These are phyloP conservation scores for Backusella tuberculispora DNA, from an alignment of 192 early-diverging fungal genomes.

Conservation along the genomic window DNA sequence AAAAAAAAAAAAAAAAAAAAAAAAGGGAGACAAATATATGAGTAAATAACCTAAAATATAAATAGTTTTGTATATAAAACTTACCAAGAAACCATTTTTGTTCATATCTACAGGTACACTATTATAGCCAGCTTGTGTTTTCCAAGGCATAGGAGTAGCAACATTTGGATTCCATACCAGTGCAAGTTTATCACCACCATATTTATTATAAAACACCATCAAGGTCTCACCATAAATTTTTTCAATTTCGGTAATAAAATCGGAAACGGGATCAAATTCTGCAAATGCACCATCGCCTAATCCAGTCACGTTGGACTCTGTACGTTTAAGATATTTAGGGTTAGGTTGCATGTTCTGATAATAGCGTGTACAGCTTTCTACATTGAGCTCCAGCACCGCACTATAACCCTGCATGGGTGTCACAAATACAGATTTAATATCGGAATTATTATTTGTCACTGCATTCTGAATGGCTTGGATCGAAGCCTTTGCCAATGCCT, in stretches of 20 bases:
- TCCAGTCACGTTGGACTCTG: slow-evolving; percentile 47
- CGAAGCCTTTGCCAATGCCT: slow-evolving; percentile 68
- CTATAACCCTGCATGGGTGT: slow-evolving; percentile 82
- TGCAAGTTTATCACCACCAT: slow-evolving; percentile 73
- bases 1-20: too few relatives aligned
- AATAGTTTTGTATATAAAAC: slow-evolving; percentile 1
- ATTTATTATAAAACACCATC: slow-evolving; percentile 76
- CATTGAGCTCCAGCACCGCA: slow-evolving; percentile 70
- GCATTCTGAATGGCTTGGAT: slow-evolving; percentile 53
- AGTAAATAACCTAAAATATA: background rate
- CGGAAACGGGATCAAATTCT: slow-evolving; percentile 75
- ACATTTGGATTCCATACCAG: slow-evolving; percentile 68
- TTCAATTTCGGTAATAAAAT: slow-evolving; percentile 72
- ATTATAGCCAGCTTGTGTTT: slow-evolving; percentile 64
- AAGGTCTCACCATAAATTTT: slow-evolving; percentile 61
- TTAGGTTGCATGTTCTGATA: slow-evolving; percentile 64
- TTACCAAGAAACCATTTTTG: slow-evolving; percentile 50
- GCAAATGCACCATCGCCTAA: slow-evolving; percentile 66
- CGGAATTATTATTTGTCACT: slow-evolving; percentile 31
- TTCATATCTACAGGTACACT: slow-evolving; percentile 54
- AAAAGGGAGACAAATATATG: slow-evolving; percentile 1
- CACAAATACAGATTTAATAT: slow-evolving; percentile 70
- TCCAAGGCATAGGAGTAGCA: slow-evolving; percentile 63
- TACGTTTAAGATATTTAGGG: slow-evolving; percentile 46
- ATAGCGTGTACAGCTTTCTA: slow-evolving; percentile 61